Conservation (phyloP, 2,329 filamentous ascomycete species). For the Epichloe sylvatica region DNA sequence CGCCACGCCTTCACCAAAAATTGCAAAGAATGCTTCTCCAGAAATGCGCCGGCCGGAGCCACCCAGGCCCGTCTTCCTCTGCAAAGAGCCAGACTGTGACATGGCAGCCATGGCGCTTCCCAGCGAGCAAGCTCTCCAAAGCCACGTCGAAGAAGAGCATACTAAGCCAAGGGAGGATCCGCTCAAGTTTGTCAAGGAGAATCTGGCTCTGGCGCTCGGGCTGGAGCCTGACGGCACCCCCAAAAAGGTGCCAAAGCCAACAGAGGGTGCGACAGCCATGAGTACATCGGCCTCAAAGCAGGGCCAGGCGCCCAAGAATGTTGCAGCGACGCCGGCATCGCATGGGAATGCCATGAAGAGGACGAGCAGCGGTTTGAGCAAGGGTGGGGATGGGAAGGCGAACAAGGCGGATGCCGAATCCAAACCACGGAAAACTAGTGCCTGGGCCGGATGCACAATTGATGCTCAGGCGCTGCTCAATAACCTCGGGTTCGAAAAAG, state of each 20-base stretch:
- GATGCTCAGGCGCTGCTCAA: slow-evolving; percentile 32
- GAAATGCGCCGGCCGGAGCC: slow-evolving; percentile 25
- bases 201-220: slow-evolving; percentile 33
- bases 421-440: slow-evolving; percentile 9
- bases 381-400: slow-evolving; percentile 22
- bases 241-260: slow-evolving; percentile 21
- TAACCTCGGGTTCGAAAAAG: slow-evolving; percentile 21
- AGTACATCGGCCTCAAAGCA: slow-evolving; percentile 30
- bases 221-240: slow-evolving; percentile 36
- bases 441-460: slow-evolving; percentile 32
- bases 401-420: slow-evolving; percentile 9
- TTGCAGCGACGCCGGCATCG: slow-evolving; percentile 35
- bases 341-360: slow-evolving; percentile 37
- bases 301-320: slow-evolving; percentile 31
- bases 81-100: slow-evolving; percentile 42
- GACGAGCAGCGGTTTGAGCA: slow-evolving; percentile 32
- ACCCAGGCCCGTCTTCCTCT: slow-evolving; percentile 31
- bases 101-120: slow-evolving; percentile 34
- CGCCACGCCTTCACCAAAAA: slow-evolving; percentile 33
- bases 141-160: slow-evolving; percentile 47
- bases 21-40: slow-evolving; percentile 33
- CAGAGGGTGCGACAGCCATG: slow-evolving; percentile 24
- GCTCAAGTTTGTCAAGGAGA: slow-evolving; percentile 36
- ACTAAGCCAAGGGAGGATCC: slow-evolving; percentile 41
- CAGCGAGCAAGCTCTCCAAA: slow-evolving; percentile 38